A percentile compares a stretch with the other conserved stretches of the same genome.
Evolutionary conservation across 208 protist species (phyloP).

Genomic region (Acanthamoeba polyphaga): DNA sequence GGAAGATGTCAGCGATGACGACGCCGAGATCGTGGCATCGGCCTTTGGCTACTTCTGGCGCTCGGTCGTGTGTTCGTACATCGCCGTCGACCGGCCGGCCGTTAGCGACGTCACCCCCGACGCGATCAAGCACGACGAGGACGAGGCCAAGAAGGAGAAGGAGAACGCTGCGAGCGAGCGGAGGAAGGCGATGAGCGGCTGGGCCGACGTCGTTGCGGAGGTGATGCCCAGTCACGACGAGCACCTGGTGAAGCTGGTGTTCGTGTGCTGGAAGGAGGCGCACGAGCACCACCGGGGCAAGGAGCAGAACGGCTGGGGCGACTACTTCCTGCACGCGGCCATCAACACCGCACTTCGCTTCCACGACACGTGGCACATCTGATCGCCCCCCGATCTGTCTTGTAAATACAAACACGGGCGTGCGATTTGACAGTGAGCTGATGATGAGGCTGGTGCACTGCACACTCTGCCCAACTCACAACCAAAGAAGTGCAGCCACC

Average conservation of each 20-base stretch:
- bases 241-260: conserved; percentile 50
- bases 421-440: too few relatives aligned
- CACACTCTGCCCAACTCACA: too few relatives aligned
- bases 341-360: not conserved
- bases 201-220: not conserved
- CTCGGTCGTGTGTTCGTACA: conserved; percentile 55
- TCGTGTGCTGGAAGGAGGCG: conserved; percentile 56
- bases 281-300: not conserved
- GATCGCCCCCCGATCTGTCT: not conserved
- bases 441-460: too few relatives aligned
- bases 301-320: not conserved
- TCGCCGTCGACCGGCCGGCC: not conserved
- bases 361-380: not conserved
- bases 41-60: conserved; percentile 38
- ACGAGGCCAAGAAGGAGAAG: not conserved
- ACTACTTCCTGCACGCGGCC: not conserved
- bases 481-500: too few relatives aligned
- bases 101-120: not conserved
- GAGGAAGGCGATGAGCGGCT: not conserved
- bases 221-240: conserved; percentile 25
- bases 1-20: not conserved
- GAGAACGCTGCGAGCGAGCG: not conserved
- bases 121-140: not conserved
- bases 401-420: too few relatives aligned
- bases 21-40: not conserved